Evolutionary conservation across 768 basidiomycete genomes (phyloP).

Genomic region (Leucosporidium creatinivorum): DNA sequence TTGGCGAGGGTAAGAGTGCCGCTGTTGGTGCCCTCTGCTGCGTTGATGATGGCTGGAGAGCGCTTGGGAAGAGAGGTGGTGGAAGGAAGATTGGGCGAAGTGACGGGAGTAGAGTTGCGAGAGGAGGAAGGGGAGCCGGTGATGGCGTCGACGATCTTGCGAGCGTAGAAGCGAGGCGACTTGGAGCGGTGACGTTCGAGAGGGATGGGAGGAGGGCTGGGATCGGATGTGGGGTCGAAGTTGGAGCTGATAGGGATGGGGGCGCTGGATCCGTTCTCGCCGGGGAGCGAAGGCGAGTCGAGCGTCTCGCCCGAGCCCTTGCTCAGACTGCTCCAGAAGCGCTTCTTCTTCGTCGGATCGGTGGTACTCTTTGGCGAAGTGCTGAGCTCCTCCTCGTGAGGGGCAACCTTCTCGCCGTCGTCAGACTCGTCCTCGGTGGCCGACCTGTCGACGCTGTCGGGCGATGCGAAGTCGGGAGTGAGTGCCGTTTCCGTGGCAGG

Average conservation of each 20-base stretch:
- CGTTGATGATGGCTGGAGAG: neutral
- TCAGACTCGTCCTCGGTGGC: too few relatives aligned
- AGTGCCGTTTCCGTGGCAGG: neutral
- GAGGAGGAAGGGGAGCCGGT: neutral
- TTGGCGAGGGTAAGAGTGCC: conserved; percentile 15
- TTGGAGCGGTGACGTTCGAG: neutral
- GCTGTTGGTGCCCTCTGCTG: conserved; percentile 3
- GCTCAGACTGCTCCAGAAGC: neutral
- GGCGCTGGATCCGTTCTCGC: neutral
- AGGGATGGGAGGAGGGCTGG: neutral
- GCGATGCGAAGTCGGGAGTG: neutral
- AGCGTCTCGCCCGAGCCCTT: neutral
- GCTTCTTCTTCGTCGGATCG: neutral
- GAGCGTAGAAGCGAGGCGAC: neutral
- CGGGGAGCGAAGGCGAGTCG: too few relatives aligned
- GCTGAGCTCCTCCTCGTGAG: too few relatives aligned
- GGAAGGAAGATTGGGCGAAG: neutral
- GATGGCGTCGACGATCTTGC: neutral
- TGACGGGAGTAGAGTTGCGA: neutral
- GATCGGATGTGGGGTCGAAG: neutral
- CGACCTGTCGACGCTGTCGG: too few relatives aligned
- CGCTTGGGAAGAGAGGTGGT: neutral
- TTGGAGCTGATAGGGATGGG: neutral
- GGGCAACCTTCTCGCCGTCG: too few relatives aligned
- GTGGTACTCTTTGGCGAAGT: too few relatives aligned